Evolutionary conservation across 768 basidiomycete genomes (phyloP).

Genomic region (Sutorius australiensis): DNA sequence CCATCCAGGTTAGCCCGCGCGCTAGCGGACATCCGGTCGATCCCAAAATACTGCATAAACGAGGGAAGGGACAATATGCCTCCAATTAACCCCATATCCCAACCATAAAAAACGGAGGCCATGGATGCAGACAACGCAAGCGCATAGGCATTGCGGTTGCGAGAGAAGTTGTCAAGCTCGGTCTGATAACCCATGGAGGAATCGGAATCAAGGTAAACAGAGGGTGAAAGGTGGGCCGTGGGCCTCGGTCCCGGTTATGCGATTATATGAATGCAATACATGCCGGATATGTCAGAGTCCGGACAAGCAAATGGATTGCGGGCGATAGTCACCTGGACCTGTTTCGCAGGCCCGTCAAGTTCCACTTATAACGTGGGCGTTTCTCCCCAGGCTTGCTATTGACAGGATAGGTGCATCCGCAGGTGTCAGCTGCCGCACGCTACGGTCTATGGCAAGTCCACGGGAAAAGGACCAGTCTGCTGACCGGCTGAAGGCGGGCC

Average conservation of each 20-base stretch:
- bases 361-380: background rate
- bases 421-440: background rate
- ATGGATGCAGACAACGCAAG: conserved; percentile 43
- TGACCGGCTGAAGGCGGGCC: background rate
- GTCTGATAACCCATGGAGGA: conserved; percentile 25
- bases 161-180: conserved; percentile 23
- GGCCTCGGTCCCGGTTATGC: too few species aligned
- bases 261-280: background rate
- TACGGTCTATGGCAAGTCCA: background rate
- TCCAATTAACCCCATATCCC: conserved; percentile 50
- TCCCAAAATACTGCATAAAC: conserved; percentile 47
- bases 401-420: background rate
- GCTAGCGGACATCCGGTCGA: conserved; percentile 36
- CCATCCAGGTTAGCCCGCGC: conserved; percentile 42
- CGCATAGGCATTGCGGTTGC: conserved; percentile 43
- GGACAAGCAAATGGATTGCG: background rate
- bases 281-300: background rate
- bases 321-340: background rate
- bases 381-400: background rate
- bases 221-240: background rate
- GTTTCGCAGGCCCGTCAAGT: background rate
- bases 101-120: conserved; percentile 49
- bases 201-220: background rate
- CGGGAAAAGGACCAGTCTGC: background rate
- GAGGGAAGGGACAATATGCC: conserved; percentile 44